A percentile compares a stretch with the other conserved stretches of the same genome.
phyloP scores from a whole-genome alignment of 257 asterid species.

The Solanum etuberosum region DNA sequence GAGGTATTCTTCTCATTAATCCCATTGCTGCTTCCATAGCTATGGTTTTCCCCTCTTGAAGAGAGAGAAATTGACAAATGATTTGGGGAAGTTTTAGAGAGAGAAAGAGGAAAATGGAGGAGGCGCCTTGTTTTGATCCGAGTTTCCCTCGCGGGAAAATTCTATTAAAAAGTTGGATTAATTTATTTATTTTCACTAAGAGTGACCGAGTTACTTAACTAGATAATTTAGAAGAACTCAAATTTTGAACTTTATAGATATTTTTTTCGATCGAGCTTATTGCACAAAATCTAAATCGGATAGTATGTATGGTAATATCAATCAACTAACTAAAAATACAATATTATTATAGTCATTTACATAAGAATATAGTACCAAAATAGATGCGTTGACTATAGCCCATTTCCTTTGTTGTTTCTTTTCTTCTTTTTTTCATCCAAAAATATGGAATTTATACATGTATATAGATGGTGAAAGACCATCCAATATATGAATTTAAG shows the following conservation, averaged over 20 bases:
- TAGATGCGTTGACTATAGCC: background rate
- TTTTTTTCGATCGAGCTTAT: no score
- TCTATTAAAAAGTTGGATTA: background rate
- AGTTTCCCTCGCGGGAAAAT: constrained; percentile 17
- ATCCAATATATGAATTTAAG: no score
- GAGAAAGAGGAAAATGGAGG: background rate
- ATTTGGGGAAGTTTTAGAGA: background rate
- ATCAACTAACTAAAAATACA: background rate
- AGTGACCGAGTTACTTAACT: background rate
- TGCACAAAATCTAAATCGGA: no score
- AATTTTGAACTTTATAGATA: no score
- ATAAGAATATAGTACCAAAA: background rate
- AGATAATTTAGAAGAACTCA: no score
- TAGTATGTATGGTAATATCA: no score
- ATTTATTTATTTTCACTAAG: no score
- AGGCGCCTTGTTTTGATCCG: constrained; percentile 17
- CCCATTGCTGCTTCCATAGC: constrained; percentile 96
- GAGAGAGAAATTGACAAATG: background rate
- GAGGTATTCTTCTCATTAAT: constrained; percentile 93
- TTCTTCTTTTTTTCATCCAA: background rate
- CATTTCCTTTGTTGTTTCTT: background rate
- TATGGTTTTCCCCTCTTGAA: background rate
- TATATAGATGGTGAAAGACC: no score
- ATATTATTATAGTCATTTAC: background rate
- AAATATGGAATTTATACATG: background rate